Evolutionary conservation across 116 monocot genomes (phyloP), one percentile per base, ranked within the genome.

Genomic region (Trichopus zeylanicus): DNA sequence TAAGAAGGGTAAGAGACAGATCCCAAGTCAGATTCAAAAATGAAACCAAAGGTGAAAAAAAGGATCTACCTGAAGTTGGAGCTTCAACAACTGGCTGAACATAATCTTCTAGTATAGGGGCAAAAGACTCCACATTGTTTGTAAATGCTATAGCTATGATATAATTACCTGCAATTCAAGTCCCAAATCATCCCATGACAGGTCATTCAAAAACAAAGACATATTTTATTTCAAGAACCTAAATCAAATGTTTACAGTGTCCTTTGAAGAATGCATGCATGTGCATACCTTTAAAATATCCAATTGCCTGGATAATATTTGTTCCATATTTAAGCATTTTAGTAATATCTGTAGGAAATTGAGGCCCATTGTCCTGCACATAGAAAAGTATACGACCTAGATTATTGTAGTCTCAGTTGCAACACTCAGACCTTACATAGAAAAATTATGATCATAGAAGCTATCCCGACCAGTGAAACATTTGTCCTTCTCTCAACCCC

Each of bases 311-410:
- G 52, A 97, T 75, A 57, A 97, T 70, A 69, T 97, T 97, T 25
- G 75, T 73, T 55, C 91, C 97, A 66, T 73, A 84, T 61, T 91
- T 97, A 31, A 91, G 82, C 81, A 97, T 76, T 61, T 73, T 81
- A 21, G 87, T 81, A 53, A 97, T 82, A 78, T 84, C 87, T 29
- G 87, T 82, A 58, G 91, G 97, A 59, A 84, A 67, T 63, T 91
- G 97, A 67, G 97, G 97, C 33, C 91, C 97, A 63, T 11, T 63
- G 23, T 84, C 87, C 97, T 95, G 64, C 42, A 42, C n/a, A 42
- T 42, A n/a, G 42, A 42, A 42, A 46, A 26, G 39, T 42, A 47
- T 29, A 59, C 32, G 28, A 56, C 6, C 5, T 6, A 26, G 23
- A 25, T 38, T 27, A 42, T 39, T 2, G 46, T 46, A 38, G n/a